These are phyloP conservation scores for Coemansia sp. DNA, from an alignment of 192 early-diverging fungal species.

Conservation along the genomic window DNA sequence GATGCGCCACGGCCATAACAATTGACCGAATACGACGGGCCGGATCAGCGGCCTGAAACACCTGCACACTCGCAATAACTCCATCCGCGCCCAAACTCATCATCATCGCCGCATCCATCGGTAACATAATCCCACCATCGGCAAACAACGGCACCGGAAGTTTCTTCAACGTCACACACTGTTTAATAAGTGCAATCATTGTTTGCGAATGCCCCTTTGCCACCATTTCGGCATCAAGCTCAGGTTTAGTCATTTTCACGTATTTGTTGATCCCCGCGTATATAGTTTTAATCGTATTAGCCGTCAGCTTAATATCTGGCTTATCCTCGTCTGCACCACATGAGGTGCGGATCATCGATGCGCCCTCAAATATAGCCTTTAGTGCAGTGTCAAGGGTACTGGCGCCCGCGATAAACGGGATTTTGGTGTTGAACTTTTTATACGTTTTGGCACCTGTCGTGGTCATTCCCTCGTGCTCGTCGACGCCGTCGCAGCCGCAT, in stretches of 20 bases:
- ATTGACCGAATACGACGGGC: constrained; percentile 84
- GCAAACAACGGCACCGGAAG: constrained; percentile 97
- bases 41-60: constrained; percentile 87
- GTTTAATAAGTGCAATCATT: not conserved
- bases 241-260: not conserved
- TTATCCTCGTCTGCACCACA: not conserved
- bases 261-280: not conserved
- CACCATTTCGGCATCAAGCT: not conserved
- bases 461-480: constrained; percentile 1
- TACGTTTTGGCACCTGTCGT: not conserved
- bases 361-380: not conserved
- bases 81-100: constrained; percentile 96
- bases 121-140: constrained; percentile 90
- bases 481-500: not conserved
- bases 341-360: not conserved
- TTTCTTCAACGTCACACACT: constrained; percentile 27
- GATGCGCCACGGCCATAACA: constrained; percentile 73
- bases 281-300: not conserved
- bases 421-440: too few relatives aligned
- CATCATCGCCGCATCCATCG: constrained; percentile 94
- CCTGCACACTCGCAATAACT: constrained; percentile 87
- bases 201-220: too few relatives aligned
- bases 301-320: not conserved
- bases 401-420: not conserved
- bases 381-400: not conserved